Base-by-base conservation (phyloP, 306 rosid species). In the Rosa lucieae region DNA sequence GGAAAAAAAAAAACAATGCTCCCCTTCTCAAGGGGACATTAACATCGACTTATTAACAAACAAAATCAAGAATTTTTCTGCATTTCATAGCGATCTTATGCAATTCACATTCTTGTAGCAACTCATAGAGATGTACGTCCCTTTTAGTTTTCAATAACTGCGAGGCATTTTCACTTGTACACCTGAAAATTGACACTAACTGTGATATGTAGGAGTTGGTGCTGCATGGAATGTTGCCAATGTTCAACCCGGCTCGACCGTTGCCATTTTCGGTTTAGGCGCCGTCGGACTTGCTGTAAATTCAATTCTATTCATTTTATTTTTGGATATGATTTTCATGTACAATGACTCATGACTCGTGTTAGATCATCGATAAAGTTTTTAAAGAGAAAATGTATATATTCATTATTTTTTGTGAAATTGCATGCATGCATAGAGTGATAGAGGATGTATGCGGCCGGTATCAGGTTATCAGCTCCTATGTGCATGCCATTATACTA, bases 141-240 rank as follows among this genome's bases (percentile, higher is more conserved):
- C 59, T 6, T 6, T 0, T 56, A 56, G 62, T 20, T 51, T 51
- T 56, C 12, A 21, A 56, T n/a, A 56, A 56, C n/a, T 21, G 67
- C 8, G 8, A 62, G 17, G 7, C 67, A 62, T 11, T 10, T 32
- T 61, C 67, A 65, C 21, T 15, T 66, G 10, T 29, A 66, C 10
- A 6, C 39, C 15, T 49, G 15, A 35, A 47, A 58, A 5, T 10
- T 20, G 5, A 12, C 23, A 18, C 40, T 32, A 12, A 65, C n/a
- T 72, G 66, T 70, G 55, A 15, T 20, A 9, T 74, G 10, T 59
- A 94, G 98, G 98, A 32, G 87, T 94, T 35, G 98, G 98, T 79
- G 97, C 96, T 5, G 98, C 92, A 53, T 94, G 98, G 98, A 94
- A 94, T 42, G 88, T 72, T 0, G 98, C 96, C 3, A 78, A 94